Base-by-base conservation (phyloP, 805 yeast species). In the Metschnikowia dekortorum region DNA sequence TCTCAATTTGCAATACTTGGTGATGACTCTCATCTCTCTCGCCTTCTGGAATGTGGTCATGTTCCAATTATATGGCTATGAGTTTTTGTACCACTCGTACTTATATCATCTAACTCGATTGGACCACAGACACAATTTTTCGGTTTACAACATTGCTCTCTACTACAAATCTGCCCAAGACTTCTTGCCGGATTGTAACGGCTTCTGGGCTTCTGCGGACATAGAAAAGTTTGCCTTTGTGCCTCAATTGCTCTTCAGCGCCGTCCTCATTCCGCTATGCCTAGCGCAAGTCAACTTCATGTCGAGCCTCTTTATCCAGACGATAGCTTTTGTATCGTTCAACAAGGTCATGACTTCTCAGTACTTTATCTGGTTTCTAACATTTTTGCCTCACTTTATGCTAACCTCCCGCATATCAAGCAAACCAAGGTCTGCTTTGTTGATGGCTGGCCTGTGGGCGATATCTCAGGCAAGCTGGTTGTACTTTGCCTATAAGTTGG, bases 121-220 rank as follows among this genome's bases (percentile, higher is more conserved):
- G 4, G 99, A 94, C 65, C 99, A 94, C 66, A 80, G 99, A 44
- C 99, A 94, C 68, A 94, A 94, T 67, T 94, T 94, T 63, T 88
- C 96, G 4, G 73, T 91, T 2, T 94, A 91, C 78, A 87, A 91
- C 64, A 71, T 89, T 10, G 71, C 84, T 22, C 70, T 94, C 38
- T 87, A 86, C 64, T 80, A 78, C 62, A 77, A 78, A 42, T 83
- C 90, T 1, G 73, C 74, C 14, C 35, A 33, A 6, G 44, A 31
- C n/a, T 28, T 22, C n/a, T 18, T 43, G 28, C 34, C n/a, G 28
- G 26, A 14, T 8, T 5, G 10, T 28, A 29, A 16, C 4, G 29
- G 39, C 34, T 44, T 34, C 34, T 36, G 39, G 39, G 46, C 46
- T 28, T 28, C 33, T 28, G 11, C 35, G 1, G 68, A 67, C 50